Conservation (phyloP, 2,329 filamentous ascomycete species). For the Aspergillus sclerotialis region DNA sequence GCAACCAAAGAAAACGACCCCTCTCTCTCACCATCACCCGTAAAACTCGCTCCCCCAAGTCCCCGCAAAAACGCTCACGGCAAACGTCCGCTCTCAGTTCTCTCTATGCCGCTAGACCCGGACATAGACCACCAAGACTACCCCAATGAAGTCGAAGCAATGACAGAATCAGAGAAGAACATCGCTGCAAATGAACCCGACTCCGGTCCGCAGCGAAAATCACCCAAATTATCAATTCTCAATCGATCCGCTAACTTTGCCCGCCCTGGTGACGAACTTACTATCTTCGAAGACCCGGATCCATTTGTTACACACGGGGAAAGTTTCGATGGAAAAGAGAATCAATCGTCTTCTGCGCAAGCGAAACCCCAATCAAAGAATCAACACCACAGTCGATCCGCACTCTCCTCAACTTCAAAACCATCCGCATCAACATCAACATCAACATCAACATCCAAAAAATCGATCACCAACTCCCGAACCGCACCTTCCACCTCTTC, state of each 20-base stretch:
- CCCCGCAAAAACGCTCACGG: conserved; percentile 29
- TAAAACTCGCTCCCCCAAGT: conserved; percentile 28
- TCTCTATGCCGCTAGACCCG: conserved; percentile 28
- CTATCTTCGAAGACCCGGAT: conserved; percentile 25
- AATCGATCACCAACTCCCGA: conserved; percentile 11
- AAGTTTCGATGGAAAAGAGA: conserved; percentile 19
- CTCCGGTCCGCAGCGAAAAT: conserved; percentile 25
- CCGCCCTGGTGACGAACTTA: conserved; percentile 19
- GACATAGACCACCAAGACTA: conserved; percentile 4
- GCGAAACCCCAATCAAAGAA: conserved; percentile 5
- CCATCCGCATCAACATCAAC: conserved; percentile 1
- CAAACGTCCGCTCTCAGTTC: conserved; percentile 39
- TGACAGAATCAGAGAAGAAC: conserved; percentile 35
- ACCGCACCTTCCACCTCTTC: conserved; percentile 13
- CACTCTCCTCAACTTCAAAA: conserved; percentile 8
- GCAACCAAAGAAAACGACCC: conserved; percentile 46
- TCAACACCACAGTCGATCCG: not conserved
- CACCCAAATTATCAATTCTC: conserved; percentile 25
- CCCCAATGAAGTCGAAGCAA: conserved; percentile 8
- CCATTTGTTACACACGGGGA: conserved; percentile 7
- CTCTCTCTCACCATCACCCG: conserved; percentile 31
- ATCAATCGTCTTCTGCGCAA: conserved; percentile 10
- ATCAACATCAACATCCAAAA: conserved; percentile 11
- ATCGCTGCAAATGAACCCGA: conserved; percentile 30
- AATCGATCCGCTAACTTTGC: conserved; percentile 12